A percentile compares a stretch with the other conserved stretches of the same genome.
Evolutionary conservation across 257 asterid genomes (phyloP).

Genomic region (Thymus mandschuricus): DNA sequence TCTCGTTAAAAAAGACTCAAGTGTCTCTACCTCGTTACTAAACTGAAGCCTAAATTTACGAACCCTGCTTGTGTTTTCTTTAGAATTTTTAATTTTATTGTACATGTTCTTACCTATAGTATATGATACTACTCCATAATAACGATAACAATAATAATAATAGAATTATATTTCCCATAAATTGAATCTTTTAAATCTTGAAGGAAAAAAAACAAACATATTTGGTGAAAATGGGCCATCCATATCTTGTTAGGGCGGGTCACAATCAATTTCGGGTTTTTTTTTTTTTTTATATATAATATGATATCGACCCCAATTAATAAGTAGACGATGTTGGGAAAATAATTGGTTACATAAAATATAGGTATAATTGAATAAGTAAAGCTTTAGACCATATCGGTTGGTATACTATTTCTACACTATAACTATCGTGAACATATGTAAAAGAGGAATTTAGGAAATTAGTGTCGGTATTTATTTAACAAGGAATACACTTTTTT

Average conservation of each 20-base stretch:
- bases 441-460: slow-evolving; percentile 11
- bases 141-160: too few relatives aligned
- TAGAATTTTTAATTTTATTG: not conserved
- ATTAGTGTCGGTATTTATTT: slow-evolving; percentile 39
- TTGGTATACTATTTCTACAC: slow-evolving; percentile 15
- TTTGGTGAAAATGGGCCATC: slow-evolving; percentile 17
- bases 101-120: not conserved
- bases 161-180: too few relatives aligned
- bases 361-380: not conserved
- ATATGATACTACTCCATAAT: too few relatives aligned
- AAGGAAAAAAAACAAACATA: not conserved
- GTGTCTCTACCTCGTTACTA: not conserved
- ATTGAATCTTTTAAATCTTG: too few relatives aligned
- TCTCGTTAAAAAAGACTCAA: too few relatives aligned
- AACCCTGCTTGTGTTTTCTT: not conserved
- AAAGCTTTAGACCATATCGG: slow-evolving; percentile 17
- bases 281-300: not conserved
- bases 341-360: not conserved
- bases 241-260: not conserved
- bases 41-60: too few relatives aligned
- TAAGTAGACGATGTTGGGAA: slow-evolving; percentile 33
- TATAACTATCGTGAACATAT: slow-evolving; percentile 7
- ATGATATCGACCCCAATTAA: slow-evolving; percentile 7
- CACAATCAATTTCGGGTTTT: not conserved
- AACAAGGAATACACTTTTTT: slow-evolving; percentile 14